Evolutionary conservation across 345 rosid species (phyloP).

Genomic region (Lumnitzera racemosa): DNA sequence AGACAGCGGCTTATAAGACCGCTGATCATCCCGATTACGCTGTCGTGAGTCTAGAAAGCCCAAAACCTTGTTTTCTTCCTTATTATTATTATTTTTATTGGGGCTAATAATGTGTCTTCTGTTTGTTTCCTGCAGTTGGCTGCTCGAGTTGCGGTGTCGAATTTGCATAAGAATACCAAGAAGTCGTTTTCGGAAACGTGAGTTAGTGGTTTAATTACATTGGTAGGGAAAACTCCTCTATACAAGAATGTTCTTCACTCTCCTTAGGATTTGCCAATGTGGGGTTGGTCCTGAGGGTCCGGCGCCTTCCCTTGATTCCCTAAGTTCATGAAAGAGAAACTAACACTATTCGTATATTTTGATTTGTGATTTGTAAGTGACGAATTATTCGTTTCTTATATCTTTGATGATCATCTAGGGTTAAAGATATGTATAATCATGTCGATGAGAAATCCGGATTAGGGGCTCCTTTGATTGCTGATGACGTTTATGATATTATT

Average conservation of each 20-base stretch:
- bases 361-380: not conserved
- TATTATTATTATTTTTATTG: too few species aligned
- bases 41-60: constrained; percentile 40
- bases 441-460: constrained; percentile 65
- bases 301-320: too few species aligned
- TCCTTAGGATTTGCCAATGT: too few species aligned
- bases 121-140: constrained; percentile 64
- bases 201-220: constrained; percentile 14
- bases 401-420: constrained; percentile 30
- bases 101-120: not conserved
- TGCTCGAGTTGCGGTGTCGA: constrained; percentile 92
- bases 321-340: too few species aligned
- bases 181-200: constrained; percentile 95
- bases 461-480: constrained; percentile 76
- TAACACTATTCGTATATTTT: too few species aligned
- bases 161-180: constrained; percentile 93
- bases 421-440: constrained; percentile 79
- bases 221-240: too few species aligned
- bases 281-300: too few species aligned
- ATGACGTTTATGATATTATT: constrained; percentile 86
- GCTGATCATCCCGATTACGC: constrained; percentile 95
- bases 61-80: not conserved
- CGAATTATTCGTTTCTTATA: not conserved
- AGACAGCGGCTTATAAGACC: constrained; percentile 95
- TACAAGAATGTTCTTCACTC: too few species aligned